phyloP scores from a whole-genome alignment of 2,329 filamentous ascomycete genomes.

The Cercospora sojina region DNA sequence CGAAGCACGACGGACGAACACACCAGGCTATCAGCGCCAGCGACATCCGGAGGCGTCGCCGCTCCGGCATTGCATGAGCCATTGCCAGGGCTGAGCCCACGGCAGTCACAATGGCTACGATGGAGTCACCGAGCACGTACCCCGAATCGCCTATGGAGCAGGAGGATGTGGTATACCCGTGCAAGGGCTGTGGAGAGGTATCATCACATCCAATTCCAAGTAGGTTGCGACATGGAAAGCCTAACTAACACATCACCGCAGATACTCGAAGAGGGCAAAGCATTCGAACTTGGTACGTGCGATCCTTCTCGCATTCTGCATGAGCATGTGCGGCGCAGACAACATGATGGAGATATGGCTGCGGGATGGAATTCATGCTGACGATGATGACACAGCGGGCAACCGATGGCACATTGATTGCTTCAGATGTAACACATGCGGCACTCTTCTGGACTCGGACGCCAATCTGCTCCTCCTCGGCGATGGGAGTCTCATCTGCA shows the following conservation, averaged over 20 bases:
- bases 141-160: constrained; percentile 67
- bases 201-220: constrained; percentile 2
- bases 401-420: constrained; percentile 79
- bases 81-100: constrained; percentile 16
- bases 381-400: constrained; percentile 24
- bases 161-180: constrained; percentile 78
- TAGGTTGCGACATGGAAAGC: constrained; percentile 3
- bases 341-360: neutral
- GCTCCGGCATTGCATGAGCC: neutral
- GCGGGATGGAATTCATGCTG: neutral
- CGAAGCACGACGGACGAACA: neutral
- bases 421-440: constrained; percentile 79
- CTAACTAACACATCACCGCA: constrained; percentile 42
- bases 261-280: constrained; percentile 98
- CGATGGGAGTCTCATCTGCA: constrained; percentile 97
- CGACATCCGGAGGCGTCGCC: neutral
- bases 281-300: constrained; percentile 82
- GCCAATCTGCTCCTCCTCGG: constrained; percentile 95
- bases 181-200: constrained; percentile 92
- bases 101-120: constrained; percentile 30
- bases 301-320: neutral
- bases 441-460: constrained; percentile 93
- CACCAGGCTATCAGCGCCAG: neutral
- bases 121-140: constrained; percentile 61
- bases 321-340: neutral